phyloP scores from a whole-genome alignment of 116 monocot genomes.

The Trichopus zeylanicus region DNA sequence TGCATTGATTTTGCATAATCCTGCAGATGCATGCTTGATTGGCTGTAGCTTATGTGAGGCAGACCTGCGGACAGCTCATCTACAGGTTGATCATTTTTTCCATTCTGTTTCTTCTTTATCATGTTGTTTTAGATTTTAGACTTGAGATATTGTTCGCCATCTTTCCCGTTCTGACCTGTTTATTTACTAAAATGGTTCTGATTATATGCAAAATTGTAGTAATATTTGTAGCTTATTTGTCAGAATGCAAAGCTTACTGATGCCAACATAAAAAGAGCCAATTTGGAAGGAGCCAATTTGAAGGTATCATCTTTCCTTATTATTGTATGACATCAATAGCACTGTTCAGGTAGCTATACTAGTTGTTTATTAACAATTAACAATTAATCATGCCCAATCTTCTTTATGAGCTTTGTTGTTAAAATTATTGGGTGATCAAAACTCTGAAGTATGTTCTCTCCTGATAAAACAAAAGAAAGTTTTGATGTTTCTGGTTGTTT shows the following conservation, averaged over 20 bases:
- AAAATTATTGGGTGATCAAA: no score
- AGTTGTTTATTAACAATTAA: no score
- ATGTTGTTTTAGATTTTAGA: not conserved
- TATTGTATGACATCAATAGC: not conserved
- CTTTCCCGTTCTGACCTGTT: not conserved
- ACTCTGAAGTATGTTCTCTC: no score
- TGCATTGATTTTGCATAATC: slow-evolving; percentile 1
- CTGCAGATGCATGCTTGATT: slow-evolving; percentile 83
- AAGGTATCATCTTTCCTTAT: not conserved
- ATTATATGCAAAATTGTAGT: no score
- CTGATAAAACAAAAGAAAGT: not conserved
- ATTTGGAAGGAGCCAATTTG: slow-evolving; percentile 60
- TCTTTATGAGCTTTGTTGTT: no score
- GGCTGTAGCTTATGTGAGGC: slow-evolving; percentile 66
- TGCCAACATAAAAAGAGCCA: slow-evolving; percentile 81
- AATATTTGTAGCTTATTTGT: not conserved
- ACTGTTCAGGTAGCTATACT: no score
- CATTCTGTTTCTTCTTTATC: not conserved
- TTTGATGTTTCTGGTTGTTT: not conserved
- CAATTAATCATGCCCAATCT: no score
- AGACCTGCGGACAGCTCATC: slow-evolving; percentile 93
- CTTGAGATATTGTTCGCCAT: no score
- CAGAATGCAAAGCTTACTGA: slow-evolving; percentile 75
- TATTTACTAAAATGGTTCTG: no score
- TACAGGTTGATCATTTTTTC: slow-evolving; percentile 51